Conservation (phyloP, 2,329 filamentous ascomycete species). For the Aspergillus fischeri region DNA sequence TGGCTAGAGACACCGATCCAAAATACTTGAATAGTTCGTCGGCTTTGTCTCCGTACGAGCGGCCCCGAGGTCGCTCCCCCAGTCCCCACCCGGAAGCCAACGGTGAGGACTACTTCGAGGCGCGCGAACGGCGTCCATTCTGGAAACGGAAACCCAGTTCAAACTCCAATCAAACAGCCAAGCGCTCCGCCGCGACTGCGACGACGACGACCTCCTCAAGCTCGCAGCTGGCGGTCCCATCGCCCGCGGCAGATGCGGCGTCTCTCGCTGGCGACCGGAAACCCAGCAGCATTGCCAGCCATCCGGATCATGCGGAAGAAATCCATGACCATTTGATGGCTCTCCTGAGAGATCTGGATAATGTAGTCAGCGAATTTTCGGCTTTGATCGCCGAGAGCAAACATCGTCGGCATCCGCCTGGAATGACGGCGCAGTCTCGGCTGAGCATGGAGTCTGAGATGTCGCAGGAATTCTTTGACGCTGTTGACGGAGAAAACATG, state of each 20-base stretch:
- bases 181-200: constrained; percentile 36
- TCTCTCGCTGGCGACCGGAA: constrained; percentile 30
- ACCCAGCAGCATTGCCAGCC: constrained; percentile 28
- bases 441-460: constrained; percentile 78
- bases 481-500: constrained; percentile 60
- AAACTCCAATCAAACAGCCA: constrained; percentile 33
- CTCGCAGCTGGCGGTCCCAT: constrained; percentile 50
- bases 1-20: constrained; percentile 79
- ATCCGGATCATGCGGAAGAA: constrained; percentile 55
- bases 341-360: constrained; percentile 78
- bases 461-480: constrained; percentile 91
- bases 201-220: constrained; percentile 43
- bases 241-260: constrained; percentile 28
- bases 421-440: constrained; percentile 53
- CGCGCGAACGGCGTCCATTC: constrained; percentile 66
- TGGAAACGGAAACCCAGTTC: constrained; percentile 84
- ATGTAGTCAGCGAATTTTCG: constrained; percentile 78
- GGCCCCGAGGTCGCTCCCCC: constrained; percentile 29
- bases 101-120: constrained; percentile 32
- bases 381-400: constrained; percentile 74
- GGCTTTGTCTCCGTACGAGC: constrained; percentile 12
- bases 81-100: constrained; percentile 34
- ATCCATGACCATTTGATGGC: constrained; percentile 80
- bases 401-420: constrained; percentile 59
- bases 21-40: constrained; percentile 46